phyloP scores from a whole-genome alignment of 257 asterid species.

The Gentiana straminea region DNA sequence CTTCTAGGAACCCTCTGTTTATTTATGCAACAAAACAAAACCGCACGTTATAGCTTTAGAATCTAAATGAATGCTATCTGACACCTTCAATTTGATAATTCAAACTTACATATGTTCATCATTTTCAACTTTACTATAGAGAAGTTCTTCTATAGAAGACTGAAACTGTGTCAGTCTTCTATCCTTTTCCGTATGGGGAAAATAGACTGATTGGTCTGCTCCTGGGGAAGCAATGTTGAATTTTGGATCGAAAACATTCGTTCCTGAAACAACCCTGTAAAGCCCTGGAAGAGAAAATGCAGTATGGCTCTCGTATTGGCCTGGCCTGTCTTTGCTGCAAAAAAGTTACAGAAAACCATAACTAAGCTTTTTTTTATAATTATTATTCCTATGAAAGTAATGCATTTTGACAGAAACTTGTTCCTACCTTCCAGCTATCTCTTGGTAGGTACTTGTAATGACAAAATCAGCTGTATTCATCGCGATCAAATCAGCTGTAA shows the following conservation, averaged over 20 bases:
- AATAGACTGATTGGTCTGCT: slow-evolving; percentile 76
- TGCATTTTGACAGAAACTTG: not conserved
- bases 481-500: slow-evolving; percentile 82
- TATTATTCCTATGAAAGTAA: not conserved
- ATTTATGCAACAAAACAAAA: slow-evolving; percentile 1
- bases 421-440: slow-evolving; percentile 82
- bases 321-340: slow-evolving; percentile 85
- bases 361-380: not conserved
- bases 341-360: slow-evolving; percentile 5
- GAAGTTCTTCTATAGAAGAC: slow-evolving; percentile 66
- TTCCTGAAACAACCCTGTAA: slow-evolving; percentile 69
- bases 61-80: not conserved
- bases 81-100: not conserved
- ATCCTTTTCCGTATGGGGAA: slow-evolving; percentile 58
- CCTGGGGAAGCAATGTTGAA: slow-evolving; percentile 91
- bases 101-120: slow-evolving; percentile 67
- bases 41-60: not conserved
- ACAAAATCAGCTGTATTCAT: slow-evolving; percentile 87
- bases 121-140: slow-evolving; percentile 51
- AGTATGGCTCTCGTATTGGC: slow-evolving; percentile 80
- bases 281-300: slow-evolving; percentile 85
- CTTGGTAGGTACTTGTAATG: slow-evolving; percentile 91
- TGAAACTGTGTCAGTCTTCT: slow-evolving; percentile 44
- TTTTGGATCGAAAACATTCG: slow-evolving; percentile 76
- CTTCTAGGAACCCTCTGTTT: slow-evolving; percentile 67